These are phyloP conservation scores for Cladorrhinum samala DNA, from an alignment of 495 filamentous ascomycete species.

Conservation along the genomic window DNA sequence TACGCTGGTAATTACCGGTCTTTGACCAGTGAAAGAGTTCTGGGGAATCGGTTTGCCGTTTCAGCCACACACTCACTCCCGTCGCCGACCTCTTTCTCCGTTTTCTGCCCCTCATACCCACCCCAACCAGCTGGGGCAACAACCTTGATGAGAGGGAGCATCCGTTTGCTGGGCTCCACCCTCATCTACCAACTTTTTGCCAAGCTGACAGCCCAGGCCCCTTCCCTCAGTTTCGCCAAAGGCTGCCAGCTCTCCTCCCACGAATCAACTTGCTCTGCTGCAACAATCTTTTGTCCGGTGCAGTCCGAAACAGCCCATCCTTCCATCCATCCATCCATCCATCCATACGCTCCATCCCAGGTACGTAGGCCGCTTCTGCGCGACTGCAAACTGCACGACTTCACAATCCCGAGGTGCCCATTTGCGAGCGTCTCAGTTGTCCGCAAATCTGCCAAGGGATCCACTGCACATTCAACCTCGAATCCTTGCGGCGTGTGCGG, in stretches of 20 bases:
- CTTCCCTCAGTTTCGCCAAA: not conserved
- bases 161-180: not conserved
- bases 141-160: too few species aligned
- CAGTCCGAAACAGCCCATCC: too few species aligned
- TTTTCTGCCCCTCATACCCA: not conserved
- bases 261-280: not conserved
- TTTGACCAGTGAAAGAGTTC: too few species aligned
- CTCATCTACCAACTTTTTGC: not conserved
- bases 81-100: not conserved
- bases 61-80: not conserved
- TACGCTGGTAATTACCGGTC: too few species aligned
- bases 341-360: not conserved
- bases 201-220: too few species aligned
- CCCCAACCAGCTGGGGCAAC: too few species aligned
- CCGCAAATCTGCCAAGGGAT: constrained; percentile 22
- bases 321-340: not conserved
- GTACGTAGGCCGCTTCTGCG: constrained; percentile 1
- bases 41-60: not conserved
- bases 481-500: constrained; percentile 21
- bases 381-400: not conserved
- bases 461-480: constrained; percentile 23
- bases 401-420: constrained; percentile 11
- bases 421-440: constrained; percentile 9
- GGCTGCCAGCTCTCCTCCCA: not conserved
- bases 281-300: too few species aligned